Percentiles rank a stretch among this genome's conserved stretches.
Evolutionary conservation across 805 yeast species (phyloP).

Genomic region (Nakazawaea holstii): DNA sequence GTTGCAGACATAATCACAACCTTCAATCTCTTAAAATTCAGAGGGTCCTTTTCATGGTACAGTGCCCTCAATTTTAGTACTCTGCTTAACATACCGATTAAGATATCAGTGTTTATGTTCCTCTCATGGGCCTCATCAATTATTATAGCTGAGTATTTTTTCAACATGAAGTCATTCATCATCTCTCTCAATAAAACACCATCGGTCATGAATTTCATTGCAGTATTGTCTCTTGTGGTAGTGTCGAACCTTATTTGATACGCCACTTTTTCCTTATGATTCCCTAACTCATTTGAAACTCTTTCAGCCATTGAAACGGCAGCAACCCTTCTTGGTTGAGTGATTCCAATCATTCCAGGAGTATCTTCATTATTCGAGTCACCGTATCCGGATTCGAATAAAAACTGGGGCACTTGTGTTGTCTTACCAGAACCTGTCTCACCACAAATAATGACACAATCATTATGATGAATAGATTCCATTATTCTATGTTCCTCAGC

Average conservation of each 20-base stretch:
- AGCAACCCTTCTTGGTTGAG: constrained; percentile 94
- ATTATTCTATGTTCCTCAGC: constrained; percentile 87
- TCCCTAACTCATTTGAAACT: constrained; percentile 72
- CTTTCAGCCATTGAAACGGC: constrained; percentile 89
- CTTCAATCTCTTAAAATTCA: constrained; percentile 57
- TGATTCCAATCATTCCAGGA: constrained; percentile 94
- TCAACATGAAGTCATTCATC: constrained; percentile 78
- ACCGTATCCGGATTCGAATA: constrained; percentile 92
- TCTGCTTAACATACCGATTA: constrained; percentile 92
- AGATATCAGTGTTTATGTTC: constrained; percentile 90
- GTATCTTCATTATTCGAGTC: constrained; percentile 42
- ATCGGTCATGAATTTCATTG: constrained; percentile 87
- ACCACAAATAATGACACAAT: constrained; percentile 88
- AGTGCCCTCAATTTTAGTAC: constrained; percentile 67
- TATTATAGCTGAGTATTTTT: constrained; percentile 78
- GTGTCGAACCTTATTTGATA: constrained; percentile 82
- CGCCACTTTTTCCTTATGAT: constrained; percentile 64
- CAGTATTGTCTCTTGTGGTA: constrained; percentile 56
- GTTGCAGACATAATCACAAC: constrained; percentile 97
- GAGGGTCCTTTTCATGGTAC: constrained; percentile 42
- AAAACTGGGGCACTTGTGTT: constrained; percentile 95
- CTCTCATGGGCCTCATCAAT: constrained; percentile 99
- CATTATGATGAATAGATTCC: constrained; percentile 94
- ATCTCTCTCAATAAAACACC: constrained; percentile 91
- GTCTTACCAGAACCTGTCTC: constrained; percentile 99